Evolutionary conservation across 257 asterid genomes (phyloP).

Genomic region (Forsythia suspensa): DNA sequence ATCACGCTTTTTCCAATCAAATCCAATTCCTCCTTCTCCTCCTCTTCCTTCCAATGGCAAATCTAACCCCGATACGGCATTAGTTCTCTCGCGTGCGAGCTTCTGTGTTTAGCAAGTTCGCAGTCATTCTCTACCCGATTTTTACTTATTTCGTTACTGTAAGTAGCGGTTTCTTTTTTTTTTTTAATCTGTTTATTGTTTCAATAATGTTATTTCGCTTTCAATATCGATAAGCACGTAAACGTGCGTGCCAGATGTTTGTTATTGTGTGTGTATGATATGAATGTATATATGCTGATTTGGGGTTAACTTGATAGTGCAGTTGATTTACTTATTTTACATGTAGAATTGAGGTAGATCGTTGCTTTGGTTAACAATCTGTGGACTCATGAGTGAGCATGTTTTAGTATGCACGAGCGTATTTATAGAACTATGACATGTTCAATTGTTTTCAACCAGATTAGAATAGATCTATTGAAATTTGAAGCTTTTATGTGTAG

Average conservation of each 20-base stretch:
- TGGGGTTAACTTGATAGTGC: background rate
- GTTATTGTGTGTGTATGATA: slow-evolving; percentile 6
- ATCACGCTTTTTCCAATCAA: slow-evolving; percentile 13
- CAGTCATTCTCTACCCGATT: background rate
- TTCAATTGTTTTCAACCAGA: background rate
- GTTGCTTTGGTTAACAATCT: slow-evolving; percentile 4
- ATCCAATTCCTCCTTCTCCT: slow-evolving; percentile 6
- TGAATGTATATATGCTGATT: background rate
- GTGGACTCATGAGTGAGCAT: background rate
- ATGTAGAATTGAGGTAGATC: background rate
- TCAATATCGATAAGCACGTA: background rate
- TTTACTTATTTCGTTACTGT: slow-evolving; percentile 18
- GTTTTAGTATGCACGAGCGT: no score
- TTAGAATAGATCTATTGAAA: background rate
- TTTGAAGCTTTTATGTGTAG: background rate
- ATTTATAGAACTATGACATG: background rate
- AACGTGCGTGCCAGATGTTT: slow-evolving; percentile 5
- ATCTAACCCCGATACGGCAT: background rate
- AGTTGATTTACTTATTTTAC: slow-evolving; percentile 2
- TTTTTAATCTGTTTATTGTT: slow-evolving; percentile 21
- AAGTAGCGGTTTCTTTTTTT: slow-evolving; percentile 20
- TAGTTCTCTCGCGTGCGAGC: background rate
- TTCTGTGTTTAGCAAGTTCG: background rate
- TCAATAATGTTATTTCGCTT: background rate
- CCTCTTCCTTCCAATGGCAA: slow-evolving; percentile 2